These are phyloP conservation scores for Beauveria sp. DNA, from an alignment of 2,329 filamentous ascomycete genomes.

Conservation along the genomic window DNA sequence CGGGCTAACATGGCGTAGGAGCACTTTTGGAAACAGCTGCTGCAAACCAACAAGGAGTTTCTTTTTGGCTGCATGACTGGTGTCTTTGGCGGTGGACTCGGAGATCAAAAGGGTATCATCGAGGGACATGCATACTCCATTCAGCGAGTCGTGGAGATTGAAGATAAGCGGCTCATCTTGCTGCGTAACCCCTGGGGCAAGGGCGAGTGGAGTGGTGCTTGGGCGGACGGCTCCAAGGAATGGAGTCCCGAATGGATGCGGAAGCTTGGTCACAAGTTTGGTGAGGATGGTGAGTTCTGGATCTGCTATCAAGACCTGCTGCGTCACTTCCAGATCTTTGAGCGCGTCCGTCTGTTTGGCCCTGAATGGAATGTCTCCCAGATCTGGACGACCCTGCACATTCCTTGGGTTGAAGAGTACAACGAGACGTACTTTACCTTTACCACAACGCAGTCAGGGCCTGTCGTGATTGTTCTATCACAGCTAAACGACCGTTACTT, in stretches of 20 bases:
- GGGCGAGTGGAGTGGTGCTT: constrained; percentile 72
- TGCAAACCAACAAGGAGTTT: constrained; percentile 72
- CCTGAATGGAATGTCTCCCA: constrained; percentile 44
- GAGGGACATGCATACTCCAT: constrained; percentile 56
- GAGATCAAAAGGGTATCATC: constrained; percentile 47
- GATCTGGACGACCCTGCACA: constrained; percentile 41
- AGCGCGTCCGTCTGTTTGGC: constrained; percentile 50
- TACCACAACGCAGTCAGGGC: constrained; percentile 38
- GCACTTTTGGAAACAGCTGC: constrained; percentile 67
- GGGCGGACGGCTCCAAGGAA: constrained; percentile 73
- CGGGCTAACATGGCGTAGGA: constrained; percentile 17
- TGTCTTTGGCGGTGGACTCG: constrained; percentile 36
- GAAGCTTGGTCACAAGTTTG: constrained; percentile 65
- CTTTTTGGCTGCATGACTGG: constrained; percentile 53
- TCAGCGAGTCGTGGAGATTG: constrained; percentile 48
- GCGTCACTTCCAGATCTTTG: constrained; percentile 50
- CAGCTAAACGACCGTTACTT: constrained; percentile 54
- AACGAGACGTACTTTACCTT: constrained; percentile 46
- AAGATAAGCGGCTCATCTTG: constrained; percentile 54
- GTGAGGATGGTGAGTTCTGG: constrained; percentile 64
- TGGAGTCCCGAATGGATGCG: constrained; percentile 77
- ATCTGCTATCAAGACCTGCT: constrained; percentile 52
- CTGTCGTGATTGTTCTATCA: constrained; percentile 47
- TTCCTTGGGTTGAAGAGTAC: constrained; percentile 50
- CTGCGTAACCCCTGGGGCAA: constrained; percentile 75